Evolutionary conservation across 75 land plant genomes (phyloP).

Genomic region (Sequoiadendron giganteum): DNA sequence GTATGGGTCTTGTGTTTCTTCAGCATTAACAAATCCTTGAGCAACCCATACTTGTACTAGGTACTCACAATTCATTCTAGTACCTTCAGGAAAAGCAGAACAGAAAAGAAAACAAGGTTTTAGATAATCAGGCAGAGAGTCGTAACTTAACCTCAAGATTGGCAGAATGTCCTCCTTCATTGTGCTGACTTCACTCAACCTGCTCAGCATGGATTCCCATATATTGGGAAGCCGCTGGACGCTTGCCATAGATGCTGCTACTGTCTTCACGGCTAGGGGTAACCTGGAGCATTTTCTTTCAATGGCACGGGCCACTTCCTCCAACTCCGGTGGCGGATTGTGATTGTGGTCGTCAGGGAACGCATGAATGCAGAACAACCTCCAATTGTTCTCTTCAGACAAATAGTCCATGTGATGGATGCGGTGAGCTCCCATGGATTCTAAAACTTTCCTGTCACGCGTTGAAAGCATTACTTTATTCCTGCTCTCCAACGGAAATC

Average conservation of each 20-base stretch:
- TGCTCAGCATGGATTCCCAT: background rate
- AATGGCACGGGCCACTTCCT: background rate
- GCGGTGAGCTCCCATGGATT: background rate
- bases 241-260: background rate
- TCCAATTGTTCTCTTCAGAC: background rate
- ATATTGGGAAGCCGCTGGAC: background rate
- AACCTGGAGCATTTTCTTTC: background rate
- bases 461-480: background rate
- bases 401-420: background rate
- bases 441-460: background rate
- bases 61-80: background rate
- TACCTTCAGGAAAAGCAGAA: background rate
- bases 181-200: background rate
- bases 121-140: background rate
- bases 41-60: background rate
- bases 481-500: background rate
- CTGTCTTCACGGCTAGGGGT: background rate
- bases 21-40: background rate
- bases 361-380: background rate
- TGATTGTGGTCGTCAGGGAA: background rate
- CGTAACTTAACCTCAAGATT: background rate
- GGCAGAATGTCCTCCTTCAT: background rate
- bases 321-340: background rate
- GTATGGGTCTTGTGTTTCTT: background rate
- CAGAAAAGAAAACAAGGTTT: background rate